phyloP scores from a whole-genome alignment of 2,329 filamentous ascomycete species.

The Golovinomyces cichoracearum region DNA sequence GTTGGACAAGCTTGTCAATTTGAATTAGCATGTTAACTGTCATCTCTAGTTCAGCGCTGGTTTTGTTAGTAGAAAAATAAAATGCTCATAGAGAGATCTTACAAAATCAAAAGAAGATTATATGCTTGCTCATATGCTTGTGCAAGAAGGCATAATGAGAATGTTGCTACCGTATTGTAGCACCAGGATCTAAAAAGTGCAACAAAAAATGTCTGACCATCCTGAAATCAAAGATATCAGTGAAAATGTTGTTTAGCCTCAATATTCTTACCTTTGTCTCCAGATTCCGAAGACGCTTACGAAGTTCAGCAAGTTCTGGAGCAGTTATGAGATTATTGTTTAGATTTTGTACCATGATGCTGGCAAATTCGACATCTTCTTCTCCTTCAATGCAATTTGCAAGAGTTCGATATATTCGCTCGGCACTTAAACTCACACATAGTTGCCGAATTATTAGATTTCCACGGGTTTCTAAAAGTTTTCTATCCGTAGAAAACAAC shows the following conservation, averaged over 20 bases:
- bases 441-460: slow-evolving; percentile 92
- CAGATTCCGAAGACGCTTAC: slow-evolving; percentile 69
- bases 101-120: slow-evolving; percentile 88
- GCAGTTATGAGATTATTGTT: slow-evolving; percentile 98
- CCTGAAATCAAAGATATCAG: slow-evolving; percentile 22
- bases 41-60: slow-evolving; percentile 85
- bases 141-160: slow-evolving; percentile 79
- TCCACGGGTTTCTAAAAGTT: slow-evolving; percentile 69
- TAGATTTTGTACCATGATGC: slow-evolving; percentile 97
- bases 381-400: slow-evolving; percentile 95
- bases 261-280: slow-evolving; percentile 41
- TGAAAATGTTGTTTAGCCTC: background rate
- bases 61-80: slow-evolving; percentile 11
- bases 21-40: slow-evolving; percentile 97
- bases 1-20: slow-evolving; percentile 90
- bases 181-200: slow-evolving; percentile 92
- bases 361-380: slow-evolving; percentile 93
- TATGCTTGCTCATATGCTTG: slow-evolving; percentile 98
- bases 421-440: slow-evolving; percentile 74
- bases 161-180: slow-evolving; percentile 92
- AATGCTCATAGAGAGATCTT: slow-evolving; percentile 4
- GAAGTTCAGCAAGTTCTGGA: slow-evolving; percentile 69
- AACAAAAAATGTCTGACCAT: slow-evolving; percentile 88
- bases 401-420: slow-evolving; percentile 82
- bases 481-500: slow-evolving; percentile 80